A percentile compares a stretch with the other conserved stretches of the same genome.
These are phyloP conservation scores for Leccinum proliferum DNA, from an alignment of 1,284 basidiomycete species.

Conservation along the genomic window DNA sequence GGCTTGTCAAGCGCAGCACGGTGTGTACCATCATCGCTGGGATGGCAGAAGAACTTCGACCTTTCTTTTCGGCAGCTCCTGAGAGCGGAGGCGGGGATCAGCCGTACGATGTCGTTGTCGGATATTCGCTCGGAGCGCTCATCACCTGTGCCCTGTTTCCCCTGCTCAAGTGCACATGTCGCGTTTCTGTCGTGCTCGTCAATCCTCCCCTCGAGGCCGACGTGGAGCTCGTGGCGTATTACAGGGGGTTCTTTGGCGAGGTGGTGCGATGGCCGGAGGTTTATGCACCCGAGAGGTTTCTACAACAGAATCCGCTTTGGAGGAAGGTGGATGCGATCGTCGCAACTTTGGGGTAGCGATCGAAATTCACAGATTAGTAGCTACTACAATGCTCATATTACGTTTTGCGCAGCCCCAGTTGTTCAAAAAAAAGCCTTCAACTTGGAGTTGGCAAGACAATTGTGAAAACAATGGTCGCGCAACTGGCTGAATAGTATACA, in stretches of 20 bases:
- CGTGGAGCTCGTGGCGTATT: not conserved
- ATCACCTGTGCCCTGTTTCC: slow-evolving; percentile 6
- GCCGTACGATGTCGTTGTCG: slow-evolving; percentile 10
- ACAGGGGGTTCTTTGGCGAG: not conserved
- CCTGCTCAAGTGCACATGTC: slow-evolving; percentile 1
- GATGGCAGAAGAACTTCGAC: slow-evolving; percentile 11
- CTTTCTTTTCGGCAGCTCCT: not conserved
- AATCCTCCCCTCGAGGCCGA: slow-evolving; percentile 13
- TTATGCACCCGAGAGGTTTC: not conserved
- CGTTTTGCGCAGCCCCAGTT: no score
- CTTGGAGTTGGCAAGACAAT: no score
- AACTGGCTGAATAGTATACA: no score
- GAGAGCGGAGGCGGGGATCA: not conserved
- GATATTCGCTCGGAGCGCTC: slow-evolving; percentile 20
- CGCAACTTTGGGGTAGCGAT: not conserved
- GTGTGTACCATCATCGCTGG: slow-evolving; percentile 15
- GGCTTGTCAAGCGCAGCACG: slow-evolving; percentile 7
- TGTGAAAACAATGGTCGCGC: no score
- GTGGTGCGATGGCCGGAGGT: not conserved
- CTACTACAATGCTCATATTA: no score
- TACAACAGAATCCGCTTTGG: not conserved
- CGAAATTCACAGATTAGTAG: no score
- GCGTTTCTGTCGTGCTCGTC: slow-evolving; percentile 10
- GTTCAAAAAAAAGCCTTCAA: no score
- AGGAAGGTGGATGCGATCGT: slow-evolving; percentile 1